A percentile compares a stretch with the other conserved stretches of the same genome.
Evolutionary conservation across 108 stramenopile species (phyloP).

Genomic region (Hondaea fermentalgiana): DNA sequence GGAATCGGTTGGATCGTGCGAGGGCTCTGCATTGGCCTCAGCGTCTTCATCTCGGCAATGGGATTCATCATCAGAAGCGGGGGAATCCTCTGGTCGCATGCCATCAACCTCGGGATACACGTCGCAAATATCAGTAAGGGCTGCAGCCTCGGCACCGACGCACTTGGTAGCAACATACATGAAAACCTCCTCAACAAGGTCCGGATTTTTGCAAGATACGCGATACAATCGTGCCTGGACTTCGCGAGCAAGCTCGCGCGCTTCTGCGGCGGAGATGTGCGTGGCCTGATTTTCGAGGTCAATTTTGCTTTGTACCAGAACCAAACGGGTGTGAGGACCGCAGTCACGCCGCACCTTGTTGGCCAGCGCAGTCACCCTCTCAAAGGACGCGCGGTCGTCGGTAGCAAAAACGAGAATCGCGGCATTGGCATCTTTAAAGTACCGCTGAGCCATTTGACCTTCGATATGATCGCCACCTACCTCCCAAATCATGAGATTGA

Average conservation of each 20-base stretch:
- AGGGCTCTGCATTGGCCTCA: no score
- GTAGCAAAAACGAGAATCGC: not conserved
- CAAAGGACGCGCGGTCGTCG: not conserved
- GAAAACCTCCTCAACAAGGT: not conserved
- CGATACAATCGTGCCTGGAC: not conserved
- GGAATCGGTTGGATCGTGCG: no score
- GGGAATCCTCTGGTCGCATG: no score
- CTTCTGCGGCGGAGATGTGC: not conserved
- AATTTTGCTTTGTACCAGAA: not conserved
- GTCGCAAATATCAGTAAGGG: not conserved
- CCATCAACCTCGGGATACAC: not conserved
- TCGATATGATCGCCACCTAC: not conserved
- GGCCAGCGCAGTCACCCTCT: not conserved
- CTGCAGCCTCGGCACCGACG: not conserved
- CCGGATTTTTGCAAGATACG: not conserved
- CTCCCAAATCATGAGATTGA: slow-evolving; percentile 18
- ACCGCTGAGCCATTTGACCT: not conserved
- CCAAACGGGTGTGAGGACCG: not conserved
- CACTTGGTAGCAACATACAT: not conserved
- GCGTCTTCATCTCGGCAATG: no score
- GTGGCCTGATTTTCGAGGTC: not conserved
- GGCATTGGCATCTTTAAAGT: not conserved
- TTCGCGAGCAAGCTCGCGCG: not conserved
- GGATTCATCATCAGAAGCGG: no score
- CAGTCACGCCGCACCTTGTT: not conserved